Base-by-base conservation (phyloP, 2,329 filamentous ascomycete genomes). In the Aspergillus oerlinghausenensis region DNA sequence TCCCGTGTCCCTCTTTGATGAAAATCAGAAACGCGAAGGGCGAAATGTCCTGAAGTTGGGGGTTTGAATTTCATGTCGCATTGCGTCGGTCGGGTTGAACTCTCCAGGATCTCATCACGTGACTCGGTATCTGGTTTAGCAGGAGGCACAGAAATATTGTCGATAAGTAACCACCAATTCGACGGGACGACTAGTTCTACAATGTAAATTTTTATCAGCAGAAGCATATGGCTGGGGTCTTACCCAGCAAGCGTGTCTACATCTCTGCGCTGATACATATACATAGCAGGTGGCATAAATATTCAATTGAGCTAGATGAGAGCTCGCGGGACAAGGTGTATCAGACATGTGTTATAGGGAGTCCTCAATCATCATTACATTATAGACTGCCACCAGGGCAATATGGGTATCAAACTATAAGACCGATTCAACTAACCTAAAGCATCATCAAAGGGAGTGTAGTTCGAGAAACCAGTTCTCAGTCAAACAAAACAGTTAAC, bases 371-470 rank as follows among this genome's bases (percentile, higher is more conserved):
- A 26, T 26, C 35, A 63, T 60, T 64, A 64, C 48, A 64, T 63
- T 62, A 63, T 14, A 32, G 23, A 32, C 42, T 40, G 50, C 60
- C 60, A 28, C 62, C 57, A 61, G 62, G 59, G 55, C 56, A 32
- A 26, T 42, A 49, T 23, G 58, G 54, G 59, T 59, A 59, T 60
- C 56, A 59, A 50, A 23, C 23, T 49, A 58, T 29, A 32, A 35
- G 50, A 51, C 32, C 45, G 32, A 50, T 52, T 47, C 21, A 32
- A 55, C 32, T 19, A 49, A 38, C 40, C 21, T 35, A 56, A 58
- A 47, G 49, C 35, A 47, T 23, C 11, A 47, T 26, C 23, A 47
- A 14, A 47, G 14, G 19, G 43, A 47, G 21, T 47, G 43, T 47
- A 47, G 21, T 4, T 6, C 5, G 11, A 23, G 23, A 23, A 47